Evolutionary conservation across 2,329 filamentous ascomycete species (phyloP).

Genomic region (Macrophomina pseudophaseolina): DNA sequence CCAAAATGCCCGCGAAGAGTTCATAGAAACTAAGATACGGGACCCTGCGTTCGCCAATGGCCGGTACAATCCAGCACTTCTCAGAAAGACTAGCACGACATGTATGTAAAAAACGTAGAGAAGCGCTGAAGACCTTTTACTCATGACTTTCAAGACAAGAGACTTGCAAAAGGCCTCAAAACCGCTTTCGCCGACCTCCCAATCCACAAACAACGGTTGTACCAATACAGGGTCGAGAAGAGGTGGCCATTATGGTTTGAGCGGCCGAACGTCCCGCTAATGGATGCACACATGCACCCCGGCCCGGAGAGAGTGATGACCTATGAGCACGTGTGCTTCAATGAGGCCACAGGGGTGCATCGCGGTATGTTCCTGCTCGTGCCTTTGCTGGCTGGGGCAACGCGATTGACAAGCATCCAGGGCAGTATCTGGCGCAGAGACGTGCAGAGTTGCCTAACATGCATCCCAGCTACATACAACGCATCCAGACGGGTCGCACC

Average conservation of each 20-base stretch:
- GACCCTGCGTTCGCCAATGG: neutral
- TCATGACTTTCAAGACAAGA: too few species aligned
- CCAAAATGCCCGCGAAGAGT: neutral
- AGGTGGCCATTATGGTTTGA: neutral
- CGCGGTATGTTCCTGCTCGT: neutral
- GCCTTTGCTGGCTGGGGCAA: too few species aligned
- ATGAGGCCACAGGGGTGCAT: neutral
- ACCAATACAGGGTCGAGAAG: conserved; percentile 1
- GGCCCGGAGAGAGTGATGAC: neutral
- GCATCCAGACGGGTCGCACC: too few species aligned
- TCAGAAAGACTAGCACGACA: neutral
- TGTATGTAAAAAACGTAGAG: too few species aligned
- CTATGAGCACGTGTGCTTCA: neutral
- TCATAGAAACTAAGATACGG: neutral
- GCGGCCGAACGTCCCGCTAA: neutral
- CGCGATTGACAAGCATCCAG: too few species aligned
- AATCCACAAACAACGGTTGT: neutral
- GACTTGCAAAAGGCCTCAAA: too few species aligned
- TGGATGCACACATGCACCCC: neutral
- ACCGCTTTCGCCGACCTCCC: neutral
- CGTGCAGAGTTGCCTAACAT: too few species aligned
- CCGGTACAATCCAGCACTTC: neutral
- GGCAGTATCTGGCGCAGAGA: too few species aligned
- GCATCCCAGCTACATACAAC: too few species aligned
- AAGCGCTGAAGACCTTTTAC: too few species aligned